phyloP scores from a whole-genome alignment of 176 grass and related monocot species.

The Oryza officinalis region DNA sequence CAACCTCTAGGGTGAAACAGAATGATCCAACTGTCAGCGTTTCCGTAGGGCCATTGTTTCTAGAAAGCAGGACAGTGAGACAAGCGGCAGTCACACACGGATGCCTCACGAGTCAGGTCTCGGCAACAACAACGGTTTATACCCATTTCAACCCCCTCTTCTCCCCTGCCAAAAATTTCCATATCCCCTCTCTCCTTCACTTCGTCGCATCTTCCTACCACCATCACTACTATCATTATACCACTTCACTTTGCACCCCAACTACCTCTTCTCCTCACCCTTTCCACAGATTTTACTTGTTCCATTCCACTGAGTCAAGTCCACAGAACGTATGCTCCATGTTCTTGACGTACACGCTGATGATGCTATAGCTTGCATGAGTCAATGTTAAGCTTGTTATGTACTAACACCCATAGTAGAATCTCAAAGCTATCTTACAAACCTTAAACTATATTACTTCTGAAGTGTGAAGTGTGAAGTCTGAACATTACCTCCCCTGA shows the following conservation, averaged over 20 bases:
- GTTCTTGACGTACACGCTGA: constrained; percentile 39
- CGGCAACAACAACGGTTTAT: background rate
- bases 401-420: background rate
- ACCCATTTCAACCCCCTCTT: background rate
- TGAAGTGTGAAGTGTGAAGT: no score
- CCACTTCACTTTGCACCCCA: background rate
- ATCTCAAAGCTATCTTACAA: background rate
- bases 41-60: constrained; percentile 38
- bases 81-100: background rate
- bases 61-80: constrained; percentile 41
- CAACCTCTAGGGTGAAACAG: background rate
- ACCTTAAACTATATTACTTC: background rate
- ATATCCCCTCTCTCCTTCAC: background rate
- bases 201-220: constrained; percentile 35
- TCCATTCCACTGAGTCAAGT: constrained; percentile 34
- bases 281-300: constrained; percentile 30
- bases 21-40: constrained; percentile 11
- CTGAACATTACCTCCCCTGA: background rate
- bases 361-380: constrained; percentile 10
- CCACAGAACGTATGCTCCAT: constrained; percentile 35
- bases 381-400: constrained; percentile 22
- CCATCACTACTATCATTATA: background rate
- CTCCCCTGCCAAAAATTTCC: background rate
- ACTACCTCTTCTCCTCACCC: background rate
- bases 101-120: background rate